Conservation (phyloP, 768 basidiomycete genomes). For the Boletus vinaceobasis region DNA sequence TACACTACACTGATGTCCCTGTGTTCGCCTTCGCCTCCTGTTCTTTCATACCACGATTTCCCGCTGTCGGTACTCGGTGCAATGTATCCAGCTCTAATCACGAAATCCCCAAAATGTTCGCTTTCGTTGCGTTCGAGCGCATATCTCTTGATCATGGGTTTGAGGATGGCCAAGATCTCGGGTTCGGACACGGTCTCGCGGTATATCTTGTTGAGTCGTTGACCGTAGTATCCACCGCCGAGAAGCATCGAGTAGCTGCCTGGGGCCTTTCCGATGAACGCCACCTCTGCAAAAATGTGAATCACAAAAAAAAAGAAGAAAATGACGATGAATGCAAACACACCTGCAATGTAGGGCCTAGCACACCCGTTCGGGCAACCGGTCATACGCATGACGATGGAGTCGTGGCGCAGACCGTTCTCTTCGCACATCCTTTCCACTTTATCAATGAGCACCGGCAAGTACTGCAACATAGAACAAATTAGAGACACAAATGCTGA, state of each 20-base stretch:
- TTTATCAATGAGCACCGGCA: conserved; percentile 90
- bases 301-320: not conserved
- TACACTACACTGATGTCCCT: conserved; percentile 29
- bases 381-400: conserved; percentile 98
- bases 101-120: conserved; percentile 95
- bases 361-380: conserved; percentile 95
- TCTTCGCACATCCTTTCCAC: conserved; percentile 95
- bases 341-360: conserved; percentile 86
- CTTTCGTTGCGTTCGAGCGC: conserved; percentile 82
- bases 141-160: conserved; percentile 93
- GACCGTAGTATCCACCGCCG: conserved; percentile 92
- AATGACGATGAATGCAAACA: not conserved
- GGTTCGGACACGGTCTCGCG: conserved; percentile 87
- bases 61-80: conserved; percentile 73
- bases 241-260: conserved; percentile 93
- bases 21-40: conserved; percentile 74
- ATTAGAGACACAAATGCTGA: conserved; percentile 30
- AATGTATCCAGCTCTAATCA: conserved; percentile 89
- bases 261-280: conserved; percentile 94
- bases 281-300: conserved; percentile 62
- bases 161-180: conserved; percentile 85
- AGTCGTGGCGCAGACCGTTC: conserved; percentile 88
- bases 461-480: conserved; percentile 56
- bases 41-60: conserved; percentile 79
- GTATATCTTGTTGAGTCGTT: conserved; percentile 95